These are phyloP conservation scores for Backusella liffmaniae DNA, from an alignment of 192 early-diverging fungal genomes.

Conservation along the genomic window DNA sequence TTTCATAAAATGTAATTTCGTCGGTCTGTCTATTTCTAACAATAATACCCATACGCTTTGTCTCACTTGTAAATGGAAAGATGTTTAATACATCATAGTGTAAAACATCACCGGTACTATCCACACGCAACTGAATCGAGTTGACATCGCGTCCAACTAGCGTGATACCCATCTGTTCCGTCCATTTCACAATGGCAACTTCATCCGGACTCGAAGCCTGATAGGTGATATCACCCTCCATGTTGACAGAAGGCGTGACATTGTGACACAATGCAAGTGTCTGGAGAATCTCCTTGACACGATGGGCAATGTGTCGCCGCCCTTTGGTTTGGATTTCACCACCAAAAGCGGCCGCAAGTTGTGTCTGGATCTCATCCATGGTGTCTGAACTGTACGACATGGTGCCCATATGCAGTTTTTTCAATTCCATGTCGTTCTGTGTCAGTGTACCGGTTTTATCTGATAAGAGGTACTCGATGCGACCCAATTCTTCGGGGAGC, in stretches of 20 bases:
- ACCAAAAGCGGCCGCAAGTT: conserved; percentile 58
- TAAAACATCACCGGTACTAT: conserved; percentile 48
- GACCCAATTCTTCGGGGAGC: conserved; percentile 93
- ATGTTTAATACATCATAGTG: conserved; percentile 83
- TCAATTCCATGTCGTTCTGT: conserved; percentile 95
- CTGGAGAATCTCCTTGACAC: conserved; percentile 86
- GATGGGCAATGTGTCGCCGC: conserved; percentile 77
- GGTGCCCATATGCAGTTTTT: conserved; percentile 93
- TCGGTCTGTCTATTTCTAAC: conserved; percentile 63
- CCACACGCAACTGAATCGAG: conserved; percentile 65
- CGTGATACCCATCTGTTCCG: conserved; percentile 78
- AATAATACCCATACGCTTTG: conserved; percentile 97
- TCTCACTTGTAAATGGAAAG: conserved; percentile 96
- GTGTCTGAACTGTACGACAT: conserved; percentile 91
- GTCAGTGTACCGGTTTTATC: conserved; percentile 99
- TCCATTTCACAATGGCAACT: conserved; percentile 93
- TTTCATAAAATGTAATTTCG: conserved; percentile 91
- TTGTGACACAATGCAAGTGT: conserved; percentile 92
- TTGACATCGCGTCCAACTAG: conserved; percentile 76
- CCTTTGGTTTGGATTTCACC: conserved; percentile 45
- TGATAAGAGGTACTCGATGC: conserved; percentile 89
- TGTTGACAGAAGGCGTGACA: conserved; percentile 71
- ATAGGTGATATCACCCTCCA: conserved; percentile 69
- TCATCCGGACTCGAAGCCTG: conserved; percentile 98
- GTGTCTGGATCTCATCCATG: conserved; percentile 83